Evolutionary conservation across 1,284 basidiomycete genomes (phyloP), one percentile per base, ranked within the genome.

Genomic region (Fistulinella cinereoalba): DNA sequence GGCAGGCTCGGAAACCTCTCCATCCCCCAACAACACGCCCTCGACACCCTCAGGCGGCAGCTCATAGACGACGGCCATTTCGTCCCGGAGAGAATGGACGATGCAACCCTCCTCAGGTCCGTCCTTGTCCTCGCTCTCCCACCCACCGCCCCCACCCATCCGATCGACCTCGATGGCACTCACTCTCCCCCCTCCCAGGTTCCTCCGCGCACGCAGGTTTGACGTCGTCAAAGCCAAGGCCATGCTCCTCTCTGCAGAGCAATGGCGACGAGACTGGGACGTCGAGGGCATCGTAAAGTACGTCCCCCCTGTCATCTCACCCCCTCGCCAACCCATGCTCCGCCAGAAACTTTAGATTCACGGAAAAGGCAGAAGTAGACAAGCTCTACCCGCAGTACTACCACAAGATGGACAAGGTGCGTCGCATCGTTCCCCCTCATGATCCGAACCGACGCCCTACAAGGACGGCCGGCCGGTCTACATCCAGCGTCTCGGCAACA

Each of bases 401-500:
- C 69, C 96, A 97, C 76, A 96, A 95, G 75, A 89, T 77, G 55
- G 96, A 99, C 79, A 92, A 88, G 74, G 91, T 91, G 12, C 32
- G 40, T 38, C 34, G 28, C 13, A n/a, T 32, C 25, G 6, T 12
- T 12, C 25, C 25, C 6, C 12, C 25, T 27, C 25, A 12, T 27
- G 25, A 12, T 7, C 25, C 25, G 6, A 6, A 27, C 12, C 25
- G 6, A 12, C 25, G n/a, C 10, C 33, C 18, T 40, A 11, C 62
- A 93, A n/a, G 88, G 94, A 97, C 53, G 96, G 97, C 18, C 87
- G 95, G 49, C 97, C 97, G 2, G 70, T 99, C 56, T 99, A 98
- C 77, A 84, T 99, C 61, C 94, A 98, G 67, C 87, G 85, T 45
- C 84, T 99, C 43, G 94, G 95, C 55, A 83, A 88, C 59, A 81